These are phyloP conservation scores for Acanthamoeba royreba DNA, from an alignment of 208 protist genomes.

Conservation along the genomic window DNA sequence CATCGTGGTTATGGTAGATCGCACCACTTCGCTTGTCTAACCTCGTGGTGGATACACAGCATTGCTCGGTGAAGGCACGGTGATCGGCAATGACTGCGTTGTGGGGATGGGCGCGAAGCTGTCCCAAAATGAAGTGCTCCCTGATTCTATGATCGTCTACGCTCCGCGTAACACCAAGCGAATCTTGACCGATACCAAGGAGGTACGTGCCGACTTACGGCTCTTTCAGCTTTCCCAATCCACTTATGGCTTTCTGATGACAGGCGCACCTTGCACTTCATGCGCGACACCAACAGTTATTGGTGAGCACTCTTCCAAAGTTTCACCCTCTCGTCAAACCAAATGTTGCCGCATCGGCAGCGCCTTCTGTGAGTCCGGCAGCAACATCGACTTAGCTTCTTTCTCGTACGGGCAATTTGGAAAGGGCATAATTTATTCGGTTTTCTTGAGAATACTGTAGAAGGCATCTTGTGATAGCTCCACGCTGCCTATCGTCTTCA, in stretches of 20 bases:
- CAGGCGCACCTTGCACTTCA: constrained; percentile 1
- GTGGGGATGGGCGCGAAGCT: neutral
- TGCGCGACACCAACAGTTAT: neutral
- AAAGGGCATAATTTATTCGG: neutral
- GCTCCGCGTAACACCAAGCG: neutral
- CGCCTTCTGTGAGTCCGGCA: neutral
- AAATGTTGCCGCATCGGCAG: neutral
- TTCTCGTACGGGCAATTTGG: neutral
- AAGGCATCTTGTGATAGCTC: constrained; percentile 91
- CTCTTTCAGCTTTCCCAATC: neutral
- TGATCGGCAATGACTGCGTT: neutral
- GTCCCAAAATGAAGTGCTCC: neutral
- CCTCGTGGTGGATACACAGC: neutral
- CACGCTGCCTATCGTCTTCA: constrained; percentile 91
- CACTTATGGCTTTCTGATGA: neutral
- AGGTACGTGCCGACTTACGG: neutral
- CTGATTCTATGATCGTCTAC: neutral
- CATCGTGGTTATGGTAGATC: neutral
- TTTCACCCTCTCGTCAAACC: neutral
- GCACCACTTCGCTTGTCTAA: no score
- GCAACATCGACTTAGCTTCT: neutral
- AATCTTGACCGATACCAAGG: neutral
- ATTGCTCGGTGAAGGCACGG: neutral
- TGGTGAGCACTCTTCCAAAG: neutral
- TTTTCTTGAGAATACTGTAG: constrained; percentile 16